phyloP scores from a whole-genome alignment of 2,329 filamentous ascomycete genomes.

The Aspergillus sp. region DNA sequence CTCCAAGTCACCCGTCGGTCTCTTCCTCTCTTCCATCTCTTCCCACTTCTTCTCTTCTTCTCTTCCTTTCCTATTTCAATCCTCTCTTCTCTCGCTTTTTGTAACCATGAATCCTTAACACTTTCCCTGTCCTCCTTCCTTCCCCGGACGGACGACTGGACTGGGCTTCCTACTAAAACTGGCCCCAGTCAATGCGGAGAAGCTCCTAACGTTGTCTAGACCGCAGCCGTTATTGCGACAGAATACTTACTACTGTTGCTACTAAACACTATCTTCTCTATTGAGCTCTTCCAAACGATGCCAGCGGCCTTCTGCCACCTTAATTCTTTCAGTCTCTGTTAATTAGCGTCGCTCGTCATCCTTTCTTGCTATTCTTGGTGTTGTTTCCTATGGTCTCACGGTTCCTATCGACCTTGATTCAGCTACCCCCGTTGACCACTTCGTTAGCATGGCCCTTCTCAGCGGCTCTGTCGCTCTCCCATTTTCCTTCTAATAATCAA shows the following conservation, averaged over 20 bases:
- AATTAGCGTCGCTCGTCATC: conserved; percentile 7
- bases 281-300: conserved; percentile 19
- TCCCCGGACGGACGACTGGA: conserved; percentile 17
- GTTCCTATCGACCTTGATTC: background rate
- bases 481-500: conserved; percentile 26
- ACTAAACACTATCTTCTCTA: conserved; percentile 3
- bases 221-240: conserved; percentile 5
- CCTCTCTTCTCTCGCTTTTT: conserved; percentile 1
- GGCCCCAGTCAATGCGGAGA: conserved; percentile 29
- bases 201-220: conserved; percentile 27
- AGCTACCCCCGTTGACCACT: background rate
- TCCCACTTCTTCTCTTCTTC: conserved; percentile 2
- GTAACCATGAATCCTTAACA: conserved; percentile 18
- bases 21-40: conserved; percentile 9
- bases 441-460: conserved; percentile 32
- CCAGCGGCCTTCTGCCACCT: conserved; percentile 11
- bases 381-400: background rate
- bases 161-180: conserved; percentile 8
- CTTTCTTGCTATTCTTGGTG: conserved; percentile 1
- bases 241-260: no score
- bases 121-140: conserved; percentile 17
- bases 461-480: conserved; percentile 21
- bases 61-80: background rate
- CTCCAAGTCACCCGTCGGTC: conserved; percentile 5
- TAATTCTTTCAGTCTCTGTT: conserved; percentile 9